A percentile compares a stretch with the other conserved stretches of the same genome.
phyloP scores from a whole-genome alignment of 202 grass and related monocot species.

The Zoysia matrella region DNA sequence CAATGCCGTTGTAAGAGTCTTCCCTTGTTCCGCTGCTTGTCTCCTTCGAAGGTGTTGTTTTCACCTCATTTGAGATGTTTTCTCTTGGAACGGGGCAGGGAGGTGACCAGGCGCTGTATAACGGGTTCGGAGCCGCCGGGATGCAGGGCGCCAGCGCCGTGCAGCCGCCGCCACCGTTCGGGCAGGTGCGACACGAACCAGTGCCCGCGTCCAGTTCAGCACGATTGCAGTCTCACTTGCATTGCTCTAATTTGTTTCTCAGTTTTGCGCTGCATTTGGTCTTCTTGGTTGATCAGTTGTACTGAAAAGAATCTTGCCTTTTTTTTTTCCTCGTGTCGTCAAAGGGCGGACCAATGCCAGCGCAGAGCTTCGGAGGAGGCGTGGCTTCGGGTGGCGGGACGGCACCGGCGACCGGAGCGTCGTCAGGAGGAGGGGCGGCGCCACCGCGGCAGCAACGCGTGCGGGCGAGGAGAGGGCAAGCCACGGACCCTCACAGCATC shows the following conservation, averaged over 20 bases:
- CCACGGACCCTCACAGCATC: conserved; percentile 98
- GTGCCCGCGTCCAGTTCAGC: background rate
- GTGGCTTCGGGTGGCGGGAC: conserved; percentile 27
- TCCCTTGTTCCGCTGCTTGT: background rate
- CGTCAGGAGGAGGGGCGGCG: conserved; percentile 48
- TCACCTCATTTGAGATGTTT: conserved; percentile 6
- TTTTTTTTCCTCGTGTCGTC: conserved; percentile 9
- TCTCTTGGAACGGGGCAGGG: conserved; percentile 34
- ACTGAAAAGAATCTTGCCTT: background rate
- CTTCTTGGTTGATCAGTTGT: conserved; percentile 31
- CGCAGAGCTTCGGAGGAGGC: conserved; percentile 69
- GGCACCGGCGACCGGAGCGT: conserved; percentile 15
- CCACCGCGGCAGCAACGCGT: conserved; percentile 77
- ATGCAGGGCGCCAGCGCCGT: conserved; percentile 37
- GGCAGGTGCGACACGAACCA: conserved; percentile 53
- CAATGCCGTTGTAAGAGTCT: conserved; percentile 48
- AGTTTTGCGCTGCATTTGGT: background rate
- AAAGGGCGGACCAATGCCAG: conserved; percentile 66
- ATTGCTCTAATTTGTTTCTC: background rate
- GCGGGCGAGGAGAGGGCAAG: conserved; percentile 85
- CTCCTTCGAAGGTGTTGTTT: background rate
- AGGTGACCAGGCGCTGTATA: conserved; percentile 48
- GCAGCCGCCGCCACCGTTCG: conserved; percentile 40
- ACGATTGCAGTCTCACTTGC: background rate
- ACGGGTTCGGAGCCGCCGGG: conserved; percentile 47